phyloP scores from a whole-genome alignment of 768 basidiomycete species.

The Suillus discolor region DNA sequence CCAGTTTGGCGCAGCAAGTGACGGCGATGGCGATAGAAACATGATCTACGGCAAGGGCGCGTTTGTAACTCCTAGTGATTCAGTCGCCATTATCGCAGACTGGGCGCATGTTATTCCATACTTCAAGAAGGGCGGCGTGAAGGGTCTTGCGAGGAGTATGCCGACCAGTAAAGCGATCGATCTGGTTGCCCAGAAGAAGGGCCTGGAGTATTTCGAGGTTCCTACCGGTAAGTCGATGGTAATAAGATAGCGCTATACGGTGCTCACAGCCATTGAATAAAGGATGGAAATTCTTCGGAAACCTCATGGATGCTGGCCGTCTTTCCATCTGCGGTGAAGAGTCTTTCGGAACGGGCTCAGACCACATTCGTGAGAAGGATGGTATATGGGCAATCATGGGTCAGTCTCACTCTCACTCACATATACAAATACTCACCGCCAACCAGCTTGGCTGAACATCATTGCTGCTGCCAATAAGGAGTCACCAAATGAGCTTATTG shows the following conservation, averaged over 20 bases:
- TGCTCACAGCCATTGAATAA: slow-evolving; percentile 10
- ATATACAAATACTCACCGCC: slow-evolving; percentile 11
- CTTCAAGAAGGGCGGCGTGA: slow-evolving; percentile 86
- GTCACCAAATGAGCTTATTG: slow-evolving; percentile 73
- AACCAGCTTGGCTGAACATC: slow-evolving; percentile 94
- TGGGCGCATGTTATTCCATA: slow-evolving; percentile 93
- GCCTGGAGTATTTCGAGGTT: slow-evolving; percentile 91
- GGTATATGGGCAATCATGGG: slow-evolving; percentile 97
- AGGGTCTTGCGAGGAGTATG: slow-evolving; percentile 96
- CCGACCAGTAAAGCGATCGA: slow-evolving; percentile 97
- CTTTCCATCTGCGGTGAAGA: slow-evolving; percentile 99
- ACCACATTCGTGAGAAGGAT: slow-evolving; percentile 99
- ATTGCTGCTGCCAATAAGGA: slow-evolving; percentile 84
- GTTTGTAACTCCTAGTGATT: slow-evolving; percentile 97
- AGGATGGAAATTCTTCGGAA: slow-evolving; percentile 99
- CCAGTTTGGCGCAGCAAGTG: slow-evolving; percentile 93
- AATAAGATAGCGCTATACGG: background rate
- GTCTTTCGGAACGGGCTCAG: slow-evolving; percentile 99
- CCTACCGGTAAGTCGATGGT: slow-evolving; percentile 72
- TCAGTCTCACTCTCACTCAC: slow-evolving; percentile 38
- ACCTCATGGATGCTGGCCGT: slow-evolving; percentile 98
- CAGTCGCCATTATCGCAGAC: slow-evolving; percentile 97
- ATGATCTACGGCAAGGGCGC: slow-evolving; percentile 99
- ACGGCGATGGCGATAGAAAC: slow-evolving; percentile 98
- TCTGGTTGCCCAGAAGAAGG: slow-evolving; percentile 92